Base-by-base conservation (phyloP, 352 stramenopile genomes). In the Globisporangium heterothallicum region DNA sequence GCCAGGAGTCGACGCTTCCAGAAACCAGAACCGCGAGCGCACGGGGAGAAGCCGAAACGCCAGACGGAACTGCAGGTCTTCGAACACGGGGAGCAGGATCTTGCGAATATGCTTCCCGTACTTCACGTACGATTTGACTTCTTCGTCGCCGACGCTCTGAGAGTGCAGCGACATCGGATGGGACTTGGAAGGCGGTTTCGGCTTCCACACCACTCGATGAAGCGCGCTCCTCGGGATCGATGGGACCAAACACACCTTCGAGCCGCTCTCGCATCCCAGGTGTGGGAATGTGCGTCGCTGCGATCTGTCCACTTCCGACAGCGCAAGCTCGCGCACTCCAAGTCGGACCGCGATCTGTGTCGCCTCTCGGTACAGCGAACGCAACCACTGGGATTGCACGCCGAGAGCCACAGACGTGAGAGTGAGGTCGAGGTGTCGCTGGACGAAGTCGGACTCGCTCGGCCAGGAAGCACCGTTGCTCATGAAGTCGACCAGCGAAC, bases 21-120 rank as follows among this genome's bases (percentile, higher is more conserved):
- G 18, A 22, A 59, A 59, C 53, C 53, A 53, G 47, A 59, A 59
- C 13, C 42, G 42, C 24, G 53, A 59, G 38, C 43, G 53, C 21
- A 59, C 42, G 5, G 53, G 52, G 21, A 59, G 32, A 5, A 59
- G 34, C 3, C 40, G 24, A 27, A 49, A 59, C 38, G 53, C 38
- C 8, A 59, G 44, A 30, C 53, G 53, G 42, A 54, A 47, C 42
- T 59, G 53, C 16, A 59, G 24, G 27, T 59, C 53, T 21, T 52
- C 44, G 44, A 47, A 59, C 18, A 59, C 27, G 18, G 42, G 53
- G 12, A 59, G 32, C 47, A 59, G 32, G 36, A 52, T 46, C 38
- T 41, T 40, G 45, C 27, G n/a, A 7, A 42, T 6, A 7, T 42
- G 45, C 45, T 26, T 27, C 18, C 18, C 8, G n/a, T 21, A 34